phyloP scores from a whole-genome alignment of 1,284 basidiomycete genomes.

The Moniliophthora roreri region DNA sequence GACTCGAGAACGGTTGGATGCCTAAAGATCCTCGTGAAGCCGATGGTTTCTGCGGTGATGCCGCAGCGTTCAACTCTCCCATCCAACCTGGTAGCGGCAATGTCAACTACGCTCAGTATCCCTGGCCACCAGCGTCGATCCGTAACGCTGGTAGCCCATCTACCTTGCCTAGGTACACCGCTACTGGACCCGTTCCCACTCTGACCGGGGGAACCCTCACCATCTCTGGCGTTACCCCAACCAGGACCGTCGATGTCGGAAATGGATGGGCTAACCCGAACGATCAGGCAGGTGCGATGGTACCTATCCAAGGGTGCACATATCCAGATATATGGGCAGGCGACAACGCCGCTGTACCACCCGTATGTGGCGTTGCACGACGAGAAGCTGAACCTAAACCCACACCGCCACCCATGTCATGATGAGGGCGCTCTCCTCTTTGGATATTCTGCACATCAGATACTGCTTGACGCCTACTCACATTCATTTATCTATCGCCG shows the following conservation, averaged over 20 bases:
- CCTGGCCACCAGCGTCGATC: conserved; percentile 65
- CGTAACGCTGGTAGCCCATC: conserved; percentile 47
- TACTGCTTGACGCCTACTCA: too few species aligned
- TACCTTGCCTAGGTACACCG: conserved; percentile 61
- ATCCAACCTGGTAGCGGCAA: conserved; percentile 63
- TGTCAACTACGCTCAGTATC: conserved; percentile 41
- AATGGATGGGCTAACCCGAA: not conserved
- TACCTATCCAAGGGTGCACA: not conserved
- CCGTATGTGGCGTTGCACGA: too few species aligned
- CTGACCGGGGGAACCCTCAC: not conserved
- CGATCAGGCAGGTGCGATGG: not conserved
- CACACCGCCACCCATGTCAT: too few species aligned
- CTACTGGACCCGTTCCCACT: conserved; percentile 44
- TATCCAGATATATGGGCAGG: not conserved
- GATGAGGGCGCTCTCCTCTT: too few species aligned
- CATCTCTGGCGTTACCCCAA: not conserved
- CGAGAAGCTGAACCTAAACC: too few species aligned
- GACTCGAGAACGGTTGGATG: conserved; percentile 83
- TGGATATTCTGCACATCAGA: too few species aligned
- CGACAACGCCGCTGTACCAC: not conserved
- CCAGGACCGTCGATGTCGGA: not conserved
- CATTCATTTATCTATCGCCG: too few species aligned
- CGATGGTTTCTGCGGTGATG: conserved; percentile 65
- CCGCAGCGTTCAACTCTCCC: conserved; percentile 70
- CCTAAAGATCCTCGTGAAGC: conserved; percentile 79